These are phyloP conservation scores for Stephania yunnanensis DNA, from an alignment of 164 flowering plant species.

Conservation along the genomic window DNA sequence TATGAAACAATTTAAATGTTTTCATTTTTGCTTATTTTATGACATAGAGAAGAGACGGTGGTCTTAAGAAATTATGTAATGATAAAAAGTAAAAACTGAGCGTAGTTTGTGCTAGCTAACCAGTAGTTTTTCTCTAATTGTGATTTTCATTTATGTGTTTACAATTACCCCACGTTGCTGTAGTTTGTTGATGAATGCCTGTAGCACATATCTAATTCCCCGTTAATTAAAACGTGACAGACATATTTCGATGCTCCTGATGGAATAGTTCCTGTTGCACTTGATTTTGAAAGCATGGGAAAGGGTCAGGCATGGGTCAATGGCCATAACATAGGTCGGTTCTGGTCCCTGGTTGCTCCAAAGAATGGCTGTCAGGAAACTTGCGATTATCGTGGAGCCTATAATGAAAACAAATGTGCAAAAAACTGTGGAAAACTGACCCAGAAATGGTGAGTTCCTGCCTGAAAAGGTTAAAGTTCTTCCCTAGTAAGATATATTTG, in stretches of 20 bases:
- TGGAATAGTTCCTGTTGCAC: slow-evolving; percentile 66
- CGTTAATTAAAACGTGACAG: slow-evolving; percentile 27
- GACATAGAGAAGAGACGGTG: background rate
- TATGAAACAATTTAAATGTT: background rate
- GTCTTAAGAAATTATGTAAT: background rate
- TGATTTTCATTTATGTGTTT: background rate
- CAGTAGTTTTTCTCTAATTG: background rate
- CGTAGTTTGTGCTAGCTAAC: background rate
- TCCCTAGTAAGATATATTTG: background rate
- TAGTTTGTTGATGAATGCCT: background rate
- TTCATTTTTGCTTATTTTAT: background rate
- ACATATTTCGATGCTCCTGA: slow-evolving; percentile 59
- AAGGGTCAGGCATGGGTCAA: slow-evolving; percentile 98
- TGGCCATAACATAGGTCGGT: slow-evolving; percentile 88
- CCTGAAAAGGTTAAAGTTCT: background rate
- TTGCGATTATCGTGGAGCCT: slow-evolving; percentile 87
- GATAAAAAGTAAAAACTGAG: background rate
- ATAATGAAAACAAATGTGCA: slow-evolving; percentile 51
- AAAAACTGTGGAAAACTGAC: slow-evolving; percentile 85
- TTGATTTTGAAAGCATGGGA: slow-evolving; percentile 87
- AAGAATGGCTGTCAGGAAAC: slow-evolving; percentile 55
- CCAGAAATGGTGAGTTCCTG: slow-evolving; percentile 54
- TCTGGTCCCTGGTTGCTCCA: slow-evolving; percentile 68
- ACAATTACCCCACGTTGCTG: background rate
- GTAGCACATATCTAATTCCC: background rate